Evolutionary conservation across 345 rosid species (phyloP), one percentile per base, ranked within the genome.

Genomic region (Kandelia obovata): DNA sequence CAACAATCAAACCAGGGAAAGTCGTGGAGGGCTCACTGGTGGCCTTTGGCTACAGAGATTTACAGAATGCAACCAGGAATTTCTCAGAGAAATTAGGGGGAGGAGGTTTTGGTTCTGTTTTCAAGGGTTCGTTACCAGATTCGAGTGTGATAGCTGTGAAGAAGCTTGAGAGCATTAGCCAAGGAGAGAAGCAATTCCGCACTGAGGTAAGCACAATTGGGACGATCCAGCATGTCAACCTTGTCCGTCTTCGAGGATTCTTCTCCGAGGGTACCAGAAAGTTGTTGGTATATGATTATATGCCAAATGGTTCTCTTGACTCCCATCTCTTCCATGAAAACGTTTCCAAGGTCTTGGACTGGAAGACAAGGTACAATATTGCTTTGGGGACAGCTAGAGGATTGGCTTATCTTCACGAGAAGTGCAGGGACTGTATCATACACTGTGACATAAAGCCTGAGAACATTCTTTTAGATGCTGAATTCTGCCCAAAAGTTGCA

Each of bases 361-460:
- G 96, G 98, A 78, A 78, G 49, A 64, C 78, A 1, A 83, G 98
- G 78, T 90, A 83, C 72, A 76, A 75, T 20, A 81, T 92, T 43
- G 90, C 92, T 26, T 58, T 92, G 55, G 96, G 96, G 10, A 88
- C 85, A 1, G 91, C 96, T 15, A 76, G 94, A 85, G 98, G 98
- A 11, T 75, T 92, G 73, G 77, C 81, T 58, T 88, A 92, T 74
- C 85, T 92, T 58, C 98, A 92, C 10, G 95, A 90, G 13, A 85
- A 88, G 65, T 92, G 98, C 68, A 71, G 92, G 73, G 94, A 90
- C 60, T 87, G 96, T 69, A 92, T 92, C 74, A 90, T 92, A 53
- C 98, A 90, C 67, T 92, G 95, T 13, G 95, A 92, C 73, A 83
- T 92, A 26, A 92, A 90, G 79, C 98, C 98, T 0, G 96, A 88